phyloP scores from a whole-genome alignment of 345 rosid genomes.

The Melaleuca quinquenervia region DNA sequence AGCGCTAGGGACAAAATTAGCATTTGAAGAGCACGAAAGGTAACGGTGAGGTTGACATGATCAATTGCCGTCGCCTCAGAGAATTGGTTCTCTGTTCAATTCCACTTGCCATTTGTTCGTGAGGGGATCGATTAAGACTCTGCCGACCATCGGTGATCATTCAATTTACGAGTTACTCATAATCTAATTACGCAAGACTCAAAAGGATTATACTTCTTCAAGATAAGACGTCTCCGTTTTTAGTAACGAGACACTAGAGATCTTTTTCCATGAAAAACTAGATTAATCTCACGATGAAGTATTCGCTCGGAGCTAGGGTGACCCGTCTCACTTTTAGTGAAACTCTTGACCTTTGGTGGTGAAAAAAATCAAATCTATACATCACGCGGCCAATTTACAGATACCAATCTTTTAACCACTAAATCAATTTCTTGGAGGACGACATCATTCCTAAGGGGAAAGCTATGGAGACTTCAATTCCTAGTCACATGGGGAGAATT shows the following conservation, averaged over 20 bases:
- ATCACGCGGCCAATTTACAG: neutral
- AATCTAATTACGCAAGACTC: neutral
- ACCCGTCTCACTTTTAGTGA: neutral
- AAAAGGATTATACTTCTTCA: neutral
- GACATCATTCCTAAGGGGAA: neutral
- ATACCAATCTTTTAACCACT: neutral
- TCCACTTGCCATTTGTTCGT: neutral
- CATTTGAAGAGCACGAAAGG: neutral
- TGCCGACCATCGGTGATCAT: neutral
- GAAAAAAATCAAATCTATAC: neutral
- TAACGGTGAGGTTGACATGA: neutral
- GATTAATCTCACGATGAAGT: neutral
- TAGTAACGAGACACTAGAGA: neutral
- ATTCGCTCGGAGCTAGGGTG: neutral
- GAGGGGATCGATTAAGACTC: neutral
- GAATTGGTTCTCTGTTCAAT: neutral
- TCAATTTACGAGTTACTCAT: neutral
- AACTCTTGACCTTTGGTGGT: neutral
- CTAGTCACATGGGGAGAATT: neutral
- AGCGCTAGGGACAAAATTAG: neutral
- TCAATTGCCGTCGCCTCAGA: neutral
- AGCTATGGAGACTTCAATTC: neutral
- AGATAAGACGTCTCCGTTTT: neutral
- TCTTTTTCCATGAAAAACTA: neutral
- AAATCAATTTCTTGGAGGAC: neutral